Percentiles rank a stretch among this genome's conserved stretches.
Conservation (phyloP, 345 rosid genomes). For the Brassica incana region DNA sequence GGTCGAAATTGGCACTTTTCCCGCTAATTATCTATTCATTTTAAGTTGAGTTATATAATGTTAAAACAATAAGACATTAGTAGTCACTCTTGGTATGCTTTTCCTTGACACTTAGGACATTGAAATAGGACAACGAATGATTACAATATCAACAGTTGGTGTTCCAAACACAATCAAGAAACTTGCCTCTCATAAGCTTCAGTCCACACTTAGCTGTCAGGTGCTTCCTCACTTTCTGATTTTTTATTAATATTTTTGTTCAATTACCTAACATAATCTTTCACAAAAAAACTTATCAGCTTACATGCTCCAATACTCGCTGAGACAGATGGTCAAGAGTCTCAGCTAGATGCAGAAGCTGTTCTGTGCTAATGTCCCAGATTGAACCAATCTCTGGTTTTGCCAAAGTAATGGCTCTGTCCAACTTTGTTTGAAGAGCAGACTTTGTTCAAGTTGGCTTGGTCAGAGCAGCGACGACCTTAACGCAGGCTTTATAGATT, state of each 20-base stretch:
- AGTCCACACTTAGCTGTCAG: slow-evolving; percentile 93
- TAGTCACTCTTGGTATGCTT: slow-evolving; percentile 11
- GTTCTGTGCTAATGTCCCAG: slow-evolving; percentile 43
- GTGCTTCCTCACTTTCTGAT: slow-evolving; percentile 37
- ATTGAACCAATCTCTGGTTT: not conserved
- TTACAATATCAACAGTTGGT: slow-evolving; percentile 94
- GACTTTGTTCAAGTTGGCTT: slow-evolving; percentile 2
- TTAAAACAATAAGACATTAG: not conserved
- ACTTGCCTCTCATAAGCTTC: slow-evolving; percentile 90
- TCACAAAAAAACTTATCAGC: too few species aligned
- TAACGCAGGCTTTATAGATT: slow-evolving; percentile 15
- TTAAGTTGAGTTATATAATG: not conserved
- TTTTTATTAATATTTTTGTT: too few species aligned
- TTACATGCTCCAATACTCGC: not conserved
- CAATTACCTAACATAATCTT: too few species aligned
- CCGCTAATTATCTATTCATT: not conserved
- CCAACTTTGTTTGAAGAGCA: slow-evolving; percentile 5
- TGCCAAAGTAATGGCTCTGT: slow-evolving; percentile 5
- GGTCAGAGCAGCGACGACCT: slow-evolving; percentile 7
- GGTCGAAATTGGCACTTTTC: too few species aligned
- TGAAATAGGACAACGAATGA: slow-evolving; percentile 97
- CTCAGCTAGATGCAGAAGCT: slow-evolving; percentile 46
- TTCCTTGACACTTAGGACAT: slow-evolving; percentile 58
- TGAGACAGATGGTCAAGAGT: slow-evolving; percentile 41
- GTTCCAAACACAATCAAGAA: slow-evolving; percentile 94